Evolutionary conservation across 148 eudicot genomes (phyloP).

Genomic region (Camellia granthamiana): DNA sequence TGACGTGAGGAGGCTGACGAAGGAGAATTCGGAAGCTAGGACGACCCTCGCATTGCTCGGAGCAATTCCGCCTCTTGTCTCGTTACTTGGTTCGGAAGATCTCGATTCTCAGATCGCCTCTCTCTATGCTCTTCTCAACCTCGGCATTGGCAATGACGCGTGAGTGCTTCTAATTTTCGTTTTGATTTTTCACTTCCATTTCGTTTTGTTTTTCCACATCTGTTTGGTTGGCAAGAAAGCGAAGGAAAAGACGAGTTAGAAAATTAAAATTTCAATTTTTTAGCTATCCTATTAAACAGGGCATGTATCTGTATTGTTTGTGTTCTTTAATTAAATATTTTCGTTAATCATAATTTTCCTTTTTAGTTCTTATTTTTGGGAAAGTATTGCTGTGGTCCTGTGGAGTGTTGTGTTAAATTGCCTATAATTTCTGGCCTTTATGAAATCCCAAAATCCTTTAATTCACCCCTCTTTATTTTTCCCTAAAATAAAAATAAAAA

Average conservation of each 20-base stretch:
- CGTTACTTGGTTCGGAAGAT: slow-evolving; percentile 44
- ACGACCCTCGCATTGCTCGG: slow-evolving; percentile 62
- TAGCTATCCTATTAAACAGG: not conserved
- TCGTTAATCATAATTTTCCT: too few species aligned
- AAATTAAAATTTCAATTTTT: not conserved
- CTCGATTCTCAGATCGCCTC: slow-evolving; percentile 45
- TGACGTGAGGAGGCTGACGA: slow-evolving; percentile 52
- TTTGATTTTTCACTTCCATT: not conserved
- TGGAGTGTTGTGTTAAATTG: too few species aligned
- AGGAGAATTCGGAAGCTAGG: slow-evolving; percentile 59
- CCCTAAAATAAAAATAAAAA: not conserved
- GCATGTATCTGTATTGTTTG: not conserved
- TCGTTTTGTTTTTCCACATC: not conserved
- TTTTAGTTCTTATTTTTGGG: too few species aligned
- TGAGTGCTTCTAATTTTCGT: slow-evolving; percentile 28
- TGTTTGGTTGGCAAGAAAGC: slow-evolving; percentile 12
- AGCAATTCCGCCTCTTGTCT: slow-evolving; percentile 76
- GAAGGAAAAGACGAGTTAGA: not conserved
- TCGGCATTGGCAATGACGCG: slow-evolving; percentile 76
- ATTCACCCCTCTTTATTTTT: not conserved
- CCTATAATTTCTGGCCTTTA: not conserved
- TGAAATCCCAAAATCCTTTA: not conserved
- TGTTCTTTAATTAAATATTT: too few species aligned
- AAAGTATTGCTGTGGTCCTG: too few species aligned
- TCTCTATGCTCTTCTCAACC: slow-evolving; percentile 77